phyloP scores from a whole-genome alignment of 495 filamentous ascomycete genomes.

The Penicillium coffeae region DNA sequence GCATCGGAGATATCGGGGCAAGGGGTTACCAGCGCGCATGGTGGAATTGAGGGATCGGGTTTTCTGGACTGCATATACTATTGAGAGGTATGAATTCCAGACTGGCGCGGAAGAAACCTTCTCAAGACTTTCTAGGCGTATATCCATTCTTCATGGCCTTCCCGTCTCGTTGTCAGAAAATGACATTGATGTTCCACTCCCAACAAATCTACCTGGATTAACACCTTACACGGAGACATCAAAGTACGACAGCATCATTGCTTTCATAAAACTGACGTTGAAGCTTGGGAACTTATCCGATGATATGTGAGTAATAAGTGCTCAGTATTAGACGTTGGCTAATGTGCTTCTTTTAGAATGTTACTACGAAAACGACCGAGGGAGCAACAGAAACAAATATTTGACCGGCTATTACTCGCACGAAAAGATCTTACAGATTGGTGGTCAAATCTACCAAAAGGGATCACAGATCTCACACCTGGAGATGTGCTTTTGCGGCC shows the following conservation, averaged over 20 bases:
- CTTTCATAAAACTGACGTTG: slow-evolving; percentile 43
- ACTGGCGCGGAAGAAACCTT: not conserved
- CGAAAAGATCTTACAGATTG: slow-evolving; percentile 45
- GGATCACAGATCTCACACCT: slow-evolving; percentile 39
- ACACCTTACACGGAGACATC: slow-evolving; percentile 31
- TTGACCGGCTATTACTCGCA: slow-evolving; percentile 39
- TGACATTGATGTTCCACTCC: slow-evolving; percentile 46
- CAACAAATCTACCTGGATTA: slow-evolving; percentile 40
- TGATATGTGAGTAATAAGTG: slow-evolving; percentile 33
- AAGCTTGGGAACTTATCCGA: slow-evolving; percentile 44
- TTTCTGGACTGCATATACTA: slow-evolving; percentile 51
- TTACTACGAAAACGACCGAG: slow-evolving; percentile 36
- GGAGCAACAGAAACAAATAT: slow-evolving; percentile 40
- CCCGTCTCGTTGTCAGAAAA: slow-evolving; percentile 40
- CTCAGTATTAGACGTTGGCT: not conserved
- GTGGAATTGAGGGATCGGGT: slow-evolving; percentile 46
- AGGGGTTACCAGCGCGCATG: slow-evolving; percentile 39
- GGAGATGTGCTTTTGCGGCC: slow-evolving; percentile 37
- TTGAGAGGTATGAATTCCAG: slow-evolving; percentile 39
- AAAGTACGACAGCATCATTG: slow-evolving; percentile 45
- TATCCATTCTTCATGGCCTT: slow-evolving; percentile 46
- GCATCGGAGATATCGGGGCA: slow-evolving; percentile 46
- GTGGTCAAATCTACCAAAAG: slow-evolving; percentile 46
- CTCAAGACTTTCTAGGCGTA: slow-evolving; percentile 24
- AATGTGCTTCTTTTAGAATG: slow-evolving; percentile 13